A percentile compares a stretch with the other conserved stretches of the same genome.
These are phyloP conservation scores for Sordariomycetes sp. DNA, from an alignment of 2,329 filamentous ascomycete genomes.

Conservation along the genomic window DNA sequence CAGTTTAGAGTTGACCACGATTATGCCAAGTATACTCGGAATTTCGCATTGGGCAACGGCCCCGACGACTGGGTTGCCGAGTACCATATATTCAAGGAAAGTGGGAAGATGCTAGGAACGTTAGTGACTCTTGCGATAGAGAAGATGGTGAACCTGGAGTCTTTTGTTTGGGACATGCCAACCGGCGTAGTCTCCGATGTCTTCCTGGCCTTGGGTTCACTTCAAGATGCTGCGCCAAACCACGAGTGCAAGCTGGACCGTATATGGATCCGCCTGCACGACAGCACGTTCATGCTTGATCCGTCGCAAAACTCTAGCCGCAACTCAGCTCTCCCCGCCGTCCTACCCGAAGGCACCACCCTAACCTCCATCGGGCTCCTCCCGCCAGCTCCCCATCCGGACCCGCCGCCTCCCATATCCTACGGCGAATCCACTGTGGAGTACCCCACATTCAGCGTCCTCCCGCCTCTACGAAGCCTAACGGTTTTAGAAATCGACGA, in stretches of 20 bases:
- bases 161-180: conserved; percentile 82
- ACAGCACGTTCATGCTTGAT: conserved; percentile 33
- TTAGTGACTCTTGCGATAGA: conserved; percentile 67
- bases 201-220: conserved; percentile 63
- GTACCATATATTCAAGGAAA: conserved; percentile 71
- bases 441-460: conserved; percentile 66
- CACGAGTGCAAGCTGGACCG: conserved; percentile 42
- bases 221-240: conserved; percentile 38
- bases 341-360: conserved; percentile 16
- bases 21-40: conserved; percentile 66
- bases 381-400: conserved; percentile 11
- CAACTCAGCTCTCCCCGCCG: neutral
- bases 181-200: conserved; percentile 72
- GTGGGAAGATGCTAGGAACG: conserved; percentile 80
- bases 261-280: conserved; percentile 74
- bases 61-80: conserved; percentile 67
- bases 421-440: conserved; percentile 50
- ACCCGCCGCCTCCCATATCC: conserved; percentile 23
- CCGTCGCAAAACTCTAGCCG: neutral
- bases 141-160: conserved; percentile 70
- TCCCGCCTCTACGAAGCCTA: conserved; percentile 62
- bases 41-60: conserved; percentile 77
- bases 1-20: conserved; percentile 34
- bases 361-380: conserved; percentile 27
- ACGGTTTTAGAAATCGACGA: conserved; percentile 74